These are phyloP conservation scores for Anethum foeniculum DNA, from an alignment of 140 eudicot species.

Conservation along the genomic window DNA sequence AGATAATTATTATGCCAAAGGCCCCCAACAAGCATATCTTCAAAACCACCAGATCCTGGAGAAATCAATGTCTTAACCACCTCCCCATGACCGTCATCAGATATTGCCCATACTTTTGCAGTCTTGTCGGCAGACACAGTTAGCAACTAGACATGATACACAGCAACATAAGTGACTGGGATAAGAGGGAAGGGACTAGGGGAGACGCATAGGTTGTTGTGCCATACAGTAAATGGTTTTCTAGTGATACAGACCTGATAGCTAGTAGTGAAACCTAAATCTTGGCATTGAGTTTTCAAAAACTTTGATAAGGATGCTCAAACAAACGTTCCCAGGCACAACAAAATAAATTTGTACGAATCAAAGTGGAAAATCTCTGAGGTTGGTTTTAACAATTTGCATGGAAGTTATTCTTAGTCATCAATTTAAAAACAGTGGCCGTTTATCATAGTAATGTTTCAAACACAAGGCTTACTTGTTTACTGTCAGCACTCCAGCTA, in stretches of 20 bases:
- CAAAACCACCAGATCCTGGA: conserved; percentile 81
- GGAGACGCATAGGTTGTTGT: neutral
- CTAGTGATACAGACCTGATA: neutral
- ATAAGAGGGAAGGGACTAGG: conserved; percentile 3
- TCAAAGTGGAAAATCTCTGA: neutral
- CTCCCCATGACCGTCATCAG: conserved; percentile 66
- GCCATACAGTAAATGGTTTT: neutral
- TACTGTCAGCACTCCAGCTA: conserved; percentile 97
- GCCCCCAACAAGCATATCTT: conserved; percentile 94
- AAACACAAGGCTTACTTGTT: conserved; percentile 38
- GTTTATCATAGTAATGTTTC: conserved; percentile 3
- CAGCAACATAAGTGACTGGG: neutral
- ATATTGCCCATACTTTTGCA: conserved; percentile 84
- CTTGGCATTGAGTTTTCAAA: neutral
- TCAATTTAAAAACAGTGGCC: neutral
- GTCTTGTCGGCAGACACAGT: conserved; percentile 95
- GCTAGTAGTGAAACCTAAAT: neutral
- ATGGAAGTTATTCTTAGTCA: neutral
- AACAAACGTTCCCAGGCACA: neutral
- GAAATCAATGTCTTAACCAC: conserved; percentile 54
- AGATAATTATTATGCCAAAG: conserved; percentile 83
- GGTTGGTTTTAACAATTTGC: neutral
- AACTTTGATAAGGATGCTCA: neutral
- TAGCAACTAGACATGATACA: conserved; percentile 42
- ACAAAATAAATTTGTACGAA: neutral